phyloP scores from a whole-genome alignment of 495 filamentous ascomycete genomes.

The Neurospora africana region DNA sequence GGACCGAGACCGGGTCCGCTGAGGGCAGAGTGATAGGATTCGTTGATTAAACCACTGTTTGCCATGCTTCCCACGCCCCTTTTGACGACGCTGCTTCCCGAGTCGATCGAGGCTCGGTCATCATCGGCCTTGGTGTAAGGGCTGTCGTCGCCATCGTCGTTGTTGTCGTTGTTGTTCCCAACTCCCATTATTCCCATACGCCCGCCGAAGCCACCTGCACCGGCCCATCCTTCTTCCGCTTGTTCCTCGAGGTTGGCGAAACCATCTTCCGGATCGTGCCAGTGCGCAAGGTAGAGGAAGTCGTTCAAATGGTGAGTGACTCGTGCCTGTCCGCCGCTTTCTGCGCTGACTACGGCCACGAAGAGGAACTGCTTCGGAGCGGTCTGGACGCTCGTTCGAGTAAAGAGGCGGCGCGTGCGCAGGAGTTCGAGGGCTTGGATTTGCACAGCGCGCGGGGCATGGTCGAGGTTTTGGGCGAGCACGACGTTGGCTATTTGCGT shows the following conservation, averaged over 20 bases:
- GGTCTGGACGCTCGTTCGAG: constrained; percentile 55
- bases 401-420: constrained; percentile 65
- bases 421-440: constrained; percentile 78
- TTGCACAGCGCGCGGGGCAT: constrained; percentile 61
- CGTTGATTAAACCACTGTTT: background rate
- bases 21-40: background rate
- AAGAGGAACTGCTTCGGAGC: constrained; percentile 77
- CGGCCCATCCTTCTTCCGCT: constrained; percentile 16
- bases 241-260: constrained; percentile 58
- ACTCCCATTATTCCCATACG: background rate
- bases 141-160: constrained; percentile 1
- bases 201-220: background rate
- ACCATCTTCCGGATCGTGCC: constrained; percentile 65
- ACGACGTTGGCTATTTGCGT: constrained; percentile 64
- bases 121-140: constrained; percentile 5
- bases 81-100: constrained; percentile 25
- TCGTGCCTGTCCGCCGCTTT: constrained; percentile 30
- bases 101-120: constrained; percentile 21
- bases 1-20: background rate
- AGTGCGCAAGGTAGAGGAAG: constrained; percentile 79
- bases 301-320: constrained; percentile 59
- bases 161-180: background rate
- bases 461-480: constrained; percentile 69
- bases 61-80: background rate
- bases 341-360: constrained; percentile 53